phyloP scores from a whole-genome alignment of 1,139 yeast species.

The Hansenula lynferdii region DNA sequence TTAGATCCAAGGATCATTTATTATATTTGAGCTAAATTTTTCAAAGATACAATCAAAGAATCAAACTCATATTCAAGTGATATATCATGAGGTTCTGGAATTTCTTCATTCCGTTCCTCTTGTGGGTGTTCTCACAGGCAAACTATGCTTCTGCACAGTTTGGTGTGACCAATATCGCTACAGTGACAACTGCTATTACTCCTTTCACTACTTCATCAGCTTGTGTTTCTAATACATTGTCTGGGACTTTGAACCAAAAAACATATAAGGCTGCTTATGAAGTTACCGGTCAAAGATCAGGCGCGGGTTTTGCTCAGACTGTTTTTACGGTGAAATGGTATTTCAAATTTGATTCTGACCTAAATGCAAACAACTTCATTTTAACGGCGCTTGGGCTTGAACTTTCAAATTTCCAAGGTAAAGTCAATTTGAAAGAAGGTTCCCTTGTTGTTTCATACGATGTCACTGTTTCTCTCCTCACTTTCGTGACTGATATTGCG shows the following conservation, averaged over 20 bases:
- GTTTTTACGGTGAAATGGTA: constrained; percentile 13
- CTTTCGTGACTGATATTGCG: constrained; percentile 2
- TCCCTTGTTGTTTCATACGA: constrained; percentile 8
- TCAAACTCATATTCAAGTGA: not conserved
- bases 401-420: constrained; percentile 7
- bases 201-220: not conserved
- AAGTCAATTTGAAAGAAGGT: constrained; percentile 13
- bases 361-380: constrained; percentile 8
- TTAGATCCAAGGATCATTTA: too few species aligned
- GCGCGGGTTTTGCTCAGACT: not conserved
- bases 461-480: not conserved
- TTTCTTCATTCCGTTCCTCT: not conserved
- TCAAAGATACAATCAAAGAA: not conserved
- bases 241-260: constrained; percentile 5
- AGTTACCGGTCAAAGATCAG: constrained; percentile 4
- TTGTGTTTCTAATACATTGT: constrained; percentile 7
- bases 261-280: constrained; percentile 7
- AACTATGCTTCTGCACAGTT: not conserved
- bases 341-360: constrained; percentile 10
- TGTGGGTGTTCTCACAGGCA: not conserved
- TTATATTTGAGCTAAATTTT: too few species aligned
- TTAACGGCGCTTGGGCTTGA: constrained; percentile 7
- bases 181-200: not conserved
- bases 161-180: not conserved
- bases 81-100: not conserved